Evolutionary conservation across 1,284 basidiomycete genomes (phyloP), one percentile per base, ranked within the genome.

Genomic region (Crucibulum parvulum): DNA sequence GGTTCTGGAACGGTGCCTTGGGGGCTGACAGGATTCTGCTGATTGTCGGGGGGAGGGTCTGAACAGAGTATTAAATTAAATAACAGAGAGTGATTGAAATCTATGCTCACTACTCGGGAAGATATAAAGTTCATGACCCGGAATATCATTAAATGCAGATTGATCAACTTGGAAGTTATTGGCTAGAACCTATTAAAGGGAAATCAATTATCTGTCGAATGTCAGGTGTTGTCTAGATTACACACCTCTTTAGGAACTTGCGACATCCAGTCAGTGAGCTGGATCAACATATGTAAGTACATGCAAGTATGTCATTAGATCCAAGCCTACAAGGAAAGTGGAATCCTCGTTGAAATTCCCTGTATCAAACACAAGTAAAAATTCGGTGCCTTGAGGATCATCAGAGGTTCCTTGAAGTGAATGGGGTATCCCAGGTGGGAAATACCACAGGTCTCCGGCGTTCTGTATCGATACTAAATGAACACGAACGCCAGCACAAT

Each of bases 401-500:
- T 75, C 79, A 43, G 79, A 78, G 58, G 80, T 81, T 16, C 84
- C 87, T 71, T 89, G 87, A 18, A 89, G 71, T 37, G 78, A 80
- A 65, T 86, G 82, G 2, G 82, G 82, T 45, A 77, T 72, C 8
- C 87, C 85, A 1, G 84, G 66, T 7, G 87, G 85, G 71, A 91
- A 91, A 75, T 86, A 91, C 89, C 89, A 82, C 16, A 83, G 67
- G 68, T 83, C 80, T 18, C 82, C 82, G 51, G 78, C 70, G 16
- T 68, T 64, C 81, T 82, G 52, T 16, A 47, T 9, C 52, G 57
- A 43, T 18, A 50, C 50, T 34, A 38, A 51, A 45, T 53, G 38
- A 53, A 51, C 58, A 45, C 16, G 46, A 11, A 41, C 16, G 36
- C 51, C 6, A 37, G n/a, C n/a, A 7, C 5, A 18, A 59, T 35